Conservation (phyloP, 148 eudicot genomes). For the Rhododendron williamsianum region DNA sequence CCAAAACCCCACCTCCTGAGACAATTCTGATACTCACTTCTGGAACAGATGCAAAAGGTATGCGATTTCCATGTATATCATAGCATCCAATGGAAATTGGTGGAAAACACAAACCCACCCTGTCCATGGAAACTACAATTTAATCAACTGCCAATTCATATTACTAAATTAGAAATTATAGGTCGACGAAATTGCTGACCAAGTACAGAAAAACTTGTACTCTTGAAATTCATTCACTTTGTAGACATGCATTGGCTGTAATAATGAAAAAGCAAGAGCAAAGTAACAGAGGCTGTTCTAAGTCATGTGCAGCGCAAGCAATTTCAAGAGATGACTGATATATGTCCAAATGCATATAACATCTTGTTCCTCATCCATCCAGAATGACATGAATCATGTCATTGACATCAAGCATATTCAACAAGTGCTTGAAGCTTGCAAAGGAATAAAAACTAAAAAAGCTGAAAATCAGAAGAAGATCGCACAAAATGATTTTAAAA, state of each 20-base stretch:
- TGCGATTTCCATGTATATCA: slow-evolving; percentile 41
- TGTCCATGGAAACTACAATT: slow-evolving; percentile 18
- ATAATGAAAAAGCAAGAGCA: not conserved
- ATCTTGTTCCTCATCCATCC: not conserved
- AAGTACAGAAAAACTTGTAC: not conserved
- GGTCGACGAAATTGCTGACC: not conserved
- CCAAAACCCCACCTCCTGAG: slow-evolving; percentile 20
- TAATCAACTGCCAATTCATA: not conserved
- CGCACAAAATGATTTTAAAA: not conserved
- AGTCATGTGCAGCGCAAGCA: not conserved
- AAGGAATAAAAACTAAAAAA: not conserved
- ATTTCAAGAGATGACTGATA: not conserved
- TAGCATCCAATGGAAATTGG: slow-evolving; percentile 37
- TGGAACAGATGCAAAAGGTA: slow-evolving; percentile 36
- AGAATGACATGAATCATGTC: not conserved
- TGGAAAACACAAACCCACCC: slow-evolving; percentile 49
- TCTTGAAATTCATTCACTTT: not conserved
- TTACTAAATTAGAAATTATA: not conserved
- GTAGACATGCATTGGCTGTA: not conserved
- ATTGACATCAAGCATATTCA: not conserved
- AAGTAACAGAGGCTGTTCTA: not conserved
- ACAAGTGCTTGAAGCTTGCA: not conserved
- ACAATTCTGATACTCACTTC: slow-evolving; percentile 29
- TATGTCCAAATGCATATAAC: not conserved
- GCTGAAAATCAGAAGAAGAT: not conserved